A percentile compares a stretch with the other conserved stretches of the same genome.
phyloP scores from a whole-genome alignment of 371 early-diverging fungal genomes.

The Mucor circinelloides region DNA sequence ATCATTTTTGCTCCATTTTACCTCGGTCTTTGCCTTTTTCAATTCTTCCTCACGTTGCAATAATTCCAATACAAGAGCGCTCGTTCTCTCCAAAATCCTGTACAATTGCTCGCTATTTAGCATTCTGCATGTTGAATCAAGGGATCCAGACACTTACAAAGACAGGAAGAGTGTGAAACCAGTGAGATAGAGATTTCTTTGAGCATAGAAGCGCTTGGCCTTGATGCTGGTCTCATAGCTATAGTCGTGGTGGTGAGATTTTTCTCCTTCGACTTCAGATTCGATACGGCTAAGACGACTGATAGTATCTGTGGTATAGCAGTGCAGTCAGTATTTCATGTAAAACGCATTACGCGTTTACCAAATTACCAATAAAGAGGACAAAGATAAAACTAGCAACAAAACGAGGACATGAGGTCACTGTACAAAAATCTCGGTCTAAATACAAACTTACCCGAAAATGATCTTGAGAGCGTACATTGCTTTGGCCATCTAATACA shows the following conservation, averaged over 20 bases:
- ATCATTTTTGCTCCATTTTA: slow-evolving; percentile 6
- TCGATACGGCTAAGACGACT: slow-evolving; percentile 64
- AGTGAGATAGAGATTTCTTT: slow-evolving; percentile 87
- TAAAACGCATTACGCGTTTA: not conserved
- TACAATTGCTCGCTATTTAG: not conserved
- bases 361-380: slow-evolving; percentile 54
- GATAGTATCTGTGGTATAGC: slow-evolving; percentile 51
- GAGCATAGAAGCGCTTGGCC: slow-evolving; percentile 78
- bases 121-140: not conserved
- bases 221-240: slow-evolving; percentile 60
- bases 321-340: not conserved
- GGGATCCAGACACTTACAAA: slow-evolving; percentile 38
- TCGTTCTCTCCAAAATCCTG: slow-evolving; percentile 71
- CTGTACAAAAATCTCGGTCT: not conserved
- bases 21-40: slow-evolving; percentile 53
- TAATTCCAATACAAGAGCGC: slow-evolving; percentile 66
- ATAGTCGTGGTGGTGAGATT: slow-evolving; percentile 34
- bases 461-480: slow-evolving; percentile 53
- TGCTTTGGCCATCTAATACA: slow-evolving; percentile 39
- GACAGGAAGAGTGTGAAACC: slow-evolving; percentile 86
- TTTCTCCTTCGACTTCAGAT: slow-evolving; percentile 26
- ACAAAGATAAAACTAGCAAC: slow-evolving; percentile 54
- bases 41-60: slow-evolving; percentile 65
- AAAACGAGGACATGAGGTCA: not conserved
- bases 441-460: slow-evolving; percentile 50